Evolutionary conservation across 148 eudicot genomes (phyloP).

Genomic region (Rhododendron ferrugineum): DNA sequence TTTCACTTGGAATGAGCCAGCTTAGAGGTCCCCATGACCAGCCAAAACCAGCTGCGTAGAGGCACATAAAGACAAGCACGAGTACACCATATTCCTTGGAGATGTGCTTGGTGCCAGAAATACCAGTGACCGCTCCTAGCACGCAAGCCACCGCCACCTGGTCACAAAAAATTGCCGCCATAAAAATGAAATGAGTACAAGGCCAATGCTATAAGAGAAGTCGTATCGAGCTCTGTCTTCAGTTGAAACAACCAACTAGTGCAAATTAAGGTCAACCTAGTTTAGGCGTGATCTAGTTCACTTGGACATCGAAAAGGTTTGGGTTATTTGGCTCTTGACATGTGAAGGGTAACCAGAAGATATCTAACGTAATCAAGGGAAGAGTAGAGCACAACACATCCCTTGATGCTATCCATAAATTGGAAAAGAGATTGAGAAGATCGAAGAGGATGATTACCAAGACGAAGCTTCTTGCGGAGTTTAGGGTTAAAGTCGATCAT

Average conservation of each 20-base stretch:
- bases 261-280: background rate
- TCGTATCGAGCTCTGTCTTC: background rate
- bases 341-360: too few relatives aligned
- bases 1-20: conserved; percentile 60
- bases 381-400: too few relatives aligned
- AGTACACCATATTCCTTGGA: conserved; percentile 25
- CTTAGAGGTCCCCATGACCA: conserved; percentile 69
- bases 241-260: background rate
- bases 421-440: too few relatives aligned
- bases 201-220: background rate
- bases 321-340: background rate
- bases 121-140: conserved; percentile 34
- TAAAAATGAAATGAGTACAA: background rate
- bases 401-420: too few relatives aligned
- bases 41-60: conserved; percentile 58
- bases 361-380: too few relatives aligned
- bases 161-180: background rate
- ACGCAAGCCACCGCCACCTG: conserved; percentile 41
- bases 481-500: too few relatives aligned
- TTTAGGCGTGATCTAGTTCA: background rate
- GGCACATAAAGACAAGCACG: conserved; percentile 49
- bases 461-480: too few relatives aligned
- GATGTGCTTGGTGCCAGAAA: conserved; percentile 37
- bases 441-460: too few relatives aligned
- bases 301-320: background rate